Base-by-base conservation (phyloP, 2,329 filamentous ascomycete genomes). In the Cytospora chrysosperma region DNA sequence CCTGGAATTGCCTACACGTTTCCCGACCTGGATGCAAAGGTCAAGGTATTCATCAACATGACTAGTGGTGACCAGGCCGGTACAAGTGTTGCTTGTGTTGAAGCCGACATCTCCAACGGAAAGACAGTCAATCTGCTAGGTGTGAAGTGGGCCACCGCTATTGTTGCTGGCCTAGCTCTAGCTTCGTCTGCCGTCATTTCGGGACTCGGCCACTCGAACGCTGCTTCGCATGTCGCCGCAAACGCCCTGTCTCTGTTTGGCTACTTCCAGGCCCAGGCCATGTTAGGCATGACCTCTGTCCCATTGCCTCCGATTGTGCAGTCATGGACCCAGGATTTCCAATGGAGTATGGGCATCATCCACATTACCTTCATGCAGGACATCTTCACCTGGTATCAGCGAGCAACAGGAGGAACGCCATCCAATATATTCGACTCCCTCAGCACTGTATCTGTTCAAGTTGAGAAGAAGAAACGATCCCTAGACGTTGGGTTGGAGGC, bases 261-360 rank as follows among this genome's bases (percentile, higher is more conserved):
- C 66, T 97, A 95, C 77, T 97, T 97, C 83, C 94, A 98, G 77
- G 88, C 92, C 5, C 93, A 97, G 77, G 93, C 94, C 28, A 92
- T 97, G 76, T 82, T 97, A 71, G 93, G 93, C 67, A 88, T 97
- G 76, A 91, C 89, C 60, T 86, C 89, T 24, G 89, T 97, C 17
- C 82, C 83, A 53, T 84, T 97, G 60, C 94, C 94, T 12, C 94
- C 94, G 0, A 91, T 97, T 66, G 94, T 96, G 60, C 85, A 91
- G 71, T 85, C 93, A 0, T 98, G 94, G 94, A 97, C 93, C 1
- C 93, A 97, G 78, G 94, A 97, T 78, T 97, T 98, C 79, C 91
- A 96, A 74, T 98, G 94, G 94, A 96, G 90, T 72, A 95, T 98
- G 92, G 94, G 94, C 70, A 93, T 98, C 71, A 96, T 98, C 71